Percentiles rank a stretch among this genome's conserved stretches.
Conservation (phyloP, 2,329 filamentous ascomycete genomes). For the Aureobasidium lini region DNA sequence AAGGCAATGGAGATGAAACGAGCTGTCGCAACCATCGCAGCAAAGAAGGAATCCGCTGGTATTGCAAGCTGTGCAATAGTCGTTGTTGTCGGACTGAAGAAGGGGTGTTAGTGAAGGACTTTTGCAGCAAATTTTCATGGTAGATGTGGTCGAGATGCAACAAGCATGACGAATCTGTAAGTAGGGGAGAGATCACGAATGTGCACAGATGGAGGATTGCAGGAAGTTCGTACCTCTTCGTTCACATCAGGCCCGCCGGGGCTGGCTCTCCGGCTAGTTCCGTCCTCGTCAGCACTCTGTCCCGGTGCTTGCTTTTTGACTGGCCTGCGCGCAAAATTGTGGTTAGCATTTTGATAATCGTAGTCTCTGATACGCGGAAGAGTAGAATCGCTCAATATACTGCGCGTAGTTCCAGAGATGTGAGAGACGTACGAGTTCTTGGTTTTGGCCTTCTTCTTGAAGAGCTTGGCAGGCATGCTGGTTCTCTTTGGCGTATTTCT, state of each 20-base stretch:
- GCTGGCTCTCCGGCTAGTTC: conserved; percentile 56
- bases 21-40: conserved; percentile 84
- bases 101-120: conserved; percentile 31
- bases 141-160: not conserved
- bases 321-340: conserved; percentile 45
- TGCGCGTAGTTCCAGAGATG: conserved; percentile 1
- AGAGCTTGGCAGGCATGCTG: conserved; percentile 20
- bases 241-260: conserved; percentile 54
- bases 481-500: conserved; percentile 23
- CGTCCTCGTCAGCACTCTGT: conserved; percentile 60
- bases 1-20: conserved; percentile 84
- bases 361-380: not conserved
- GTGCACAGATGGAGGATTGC: conserved; percentile 34
- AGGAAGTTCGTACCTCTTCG: conserved; percentile 46
- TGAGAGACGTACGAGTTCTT: conserved; percentile 32
- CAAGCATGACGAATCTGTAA: conserved; percentile 1
- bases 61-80: conserved; percentile 80
- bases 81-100: conserved; percentile 61
- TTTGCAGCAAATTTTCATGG: conserved; percentile 4
- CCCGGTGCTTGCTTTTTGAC: conserved; percentile 67
- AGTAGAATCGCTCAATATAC: not conserved
- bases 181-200: conserved; percentile 27
- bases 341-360: not conserved
- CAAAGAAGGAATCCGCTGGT: conserved; percentile 80
- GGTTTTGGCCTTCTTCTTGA: conserved; percentile 29